Percentiles rank a stretch among this genome's conserved stretches.
These are phyloP conservation scores for Gigaspora rosea DNA, from an alignment of 192 early-diverging fungal species.

Conservation along the genomic window DNA sequence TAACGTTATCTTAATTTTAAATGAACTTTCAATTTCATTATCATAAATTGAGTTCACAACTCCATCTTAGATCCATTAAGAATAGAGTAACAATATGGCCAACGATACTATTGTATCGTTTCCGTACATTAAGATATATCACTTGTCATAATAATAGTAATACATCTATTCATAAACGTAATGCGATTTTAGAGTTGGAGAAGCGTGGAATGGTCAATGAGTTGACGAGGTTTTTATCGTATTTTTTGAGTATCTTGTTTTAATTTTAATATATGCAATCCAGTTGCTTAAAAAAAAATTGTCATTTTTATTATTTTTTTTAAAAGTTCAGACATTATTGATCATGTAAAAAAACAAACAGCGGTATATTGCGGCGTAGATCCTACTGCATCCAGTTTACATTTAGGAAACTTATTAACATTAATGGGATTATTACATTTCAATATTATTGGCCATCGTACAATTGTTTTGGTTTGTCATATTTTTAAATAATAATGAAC, in stretches of 20 bases:
- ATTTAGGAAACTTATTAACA: conserved; percentile 88
- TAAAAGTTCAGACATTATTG: conserved; percentile 47
- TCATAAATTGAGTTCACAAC: no score
- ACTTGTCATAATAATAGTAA: no score
- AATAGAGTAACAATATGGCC: no score
- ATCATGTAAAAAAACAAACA: conserved; percentile 49
- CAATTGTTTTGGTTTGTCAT: conserved; percentile 75
- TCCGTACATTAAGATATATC: no score
- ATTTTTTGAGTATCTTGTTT: neutral
- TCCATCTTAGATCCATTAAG: no score
- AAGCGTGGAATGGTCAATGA: conserved; percentile 55
- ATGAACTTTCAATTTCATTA: no score
- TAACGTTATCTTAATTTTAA: no score
- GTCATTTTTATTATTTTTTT: conserved; percentile 15
- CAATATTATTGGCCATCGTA: conserved; percentile 75
- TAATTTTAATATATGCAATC: neutral
- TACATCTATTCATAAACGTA: neutral
- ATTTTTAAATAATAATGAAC: neutral
- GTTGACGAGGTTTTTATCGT: conserved; percentile 51
- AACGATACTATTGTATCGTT: no score
- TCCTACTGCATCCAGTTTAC: conserved; percentile 88
- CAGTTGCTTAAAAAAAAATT: neutral
- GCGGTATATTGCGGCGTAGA: conserved; percentile 91
- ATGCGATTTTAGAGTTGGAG: conserved; percentile 44
- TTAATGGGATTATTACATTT: conserved; percentile 88